Conservation (phyloP, 2,329 filamentous ascomycete genomes). For the Trichoderma citrinoviride region DNA sequence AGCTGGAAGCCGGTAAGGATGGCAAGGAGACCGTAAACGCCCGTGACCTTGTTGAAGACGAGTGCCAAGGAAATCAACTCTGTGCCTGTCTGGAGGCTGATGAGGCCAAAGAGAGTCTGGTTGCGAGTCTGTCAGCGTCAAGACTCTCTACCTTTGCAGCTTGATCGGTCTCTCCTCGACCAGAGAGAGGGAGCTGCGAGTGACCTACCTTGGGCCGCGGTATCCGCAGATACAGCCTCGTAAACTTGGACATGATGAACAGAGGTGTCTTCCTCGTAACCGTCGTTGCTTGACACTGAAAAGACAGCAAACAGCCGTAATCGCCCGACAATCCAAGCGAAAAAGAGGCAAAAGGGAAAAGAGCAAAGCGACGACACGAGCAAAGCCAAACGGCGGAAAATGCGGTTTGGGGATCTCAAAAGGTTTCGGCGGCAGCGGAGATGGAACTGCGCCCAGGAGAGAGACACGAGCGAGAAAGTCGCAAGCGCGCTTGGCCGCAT, state of each 20-base stretch:
- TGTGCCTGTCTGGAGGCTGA: conserved; percentile 82
- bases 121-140: conserved; percentile 22
- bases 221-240: conserved; percentile 39
- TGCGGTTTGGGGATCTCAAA: background rate
- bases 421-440: conserved; percentile 21
- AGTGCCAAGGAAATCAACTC: conserved; percentile 81
- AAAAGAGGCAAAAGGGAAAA: background rate
- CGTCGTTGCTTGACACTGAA: background rate
- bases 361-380: background rate
- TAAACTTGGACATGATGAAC: conserved; percentile 37
- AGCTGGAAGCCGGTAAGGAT: conserved; percentile 83
- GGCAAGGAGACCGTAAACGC: conserved; percentile 85
- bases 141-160: no score
- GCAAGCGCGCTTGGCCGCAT: conserved; percentile 10
- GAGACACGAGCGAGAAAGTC: background rate
- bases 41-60: conserved; percentile 88
- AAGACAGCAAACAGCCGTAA: background rate
- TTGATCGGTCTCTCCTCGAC: background rate
- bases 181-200: background rate
- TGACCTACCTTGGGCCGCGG: conserved; percentile 41
- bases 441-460: conserved; percentile 20
- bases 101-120: conserved; percentile 79
- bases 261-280: background rate
- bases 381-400: background rate
- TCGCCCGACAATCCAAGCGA: background rate